phyloP scores from a whole-genome alignment of 495 filamentous ascomycete genomes.

The Podospora fimiseda region DNA sequence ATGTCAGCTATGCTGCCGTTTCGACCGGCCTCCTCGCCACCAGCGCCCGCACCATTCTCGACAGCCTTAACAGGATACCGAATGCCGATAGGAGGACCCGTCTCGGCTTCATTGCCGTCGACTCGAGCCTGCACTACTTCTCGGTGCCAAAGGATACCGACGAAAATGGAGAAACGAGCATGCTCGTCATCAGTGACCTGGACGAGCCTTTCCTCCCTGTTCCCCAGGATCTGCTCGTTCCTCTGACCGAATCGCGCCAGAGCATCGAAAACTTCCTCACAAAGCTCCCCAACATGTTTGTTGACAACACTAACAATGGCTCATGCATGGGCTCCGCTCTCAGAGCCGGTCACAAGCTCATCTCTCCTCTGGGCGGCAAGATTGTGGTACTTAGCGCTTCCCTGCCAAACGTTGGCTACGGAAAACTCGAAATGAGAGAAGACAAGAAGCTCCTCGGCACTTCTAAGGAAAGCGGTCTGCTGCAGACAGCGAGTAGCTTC shows the following conservation, averaged over 20 bases:
- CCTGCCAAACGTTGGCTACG: constrained; percentile 83
- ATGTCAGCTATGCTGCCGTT: constrained; percentile 90
- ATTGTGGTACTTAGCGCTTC: constrained; percentile 83
- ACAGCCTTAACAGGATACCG: constrained; percentile 93
- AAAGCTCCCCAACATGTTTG: constrained; percentile 94
- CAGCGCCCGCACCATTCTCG: constrained; percentile 85
- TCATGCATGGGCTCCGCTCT: constrained; percentile 93
- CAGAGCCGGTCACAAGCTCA: constrained; percentile 89
- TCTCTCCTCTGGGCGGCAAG: constrained; percentile 89
- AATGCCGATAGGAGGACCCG: constrained; percentile 91
- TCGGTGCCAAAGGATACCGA: constrained; percentile 81
- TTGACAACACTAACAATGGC: constrained; percentile 75
- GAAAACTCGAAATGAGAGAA: constrained; percentile 88
- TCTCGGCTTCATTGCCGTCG: constrained; percentile 91
- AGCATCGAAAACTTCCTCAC: constrained; percentile 87
- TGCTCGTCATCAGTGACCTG: constrained; percentile 93
- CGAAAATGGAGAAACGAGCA: constrained; percentile 72
- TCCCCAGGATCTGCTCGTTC: constrained; percentile 87
- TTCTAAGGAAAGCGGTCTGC: constrained; percentile 75
- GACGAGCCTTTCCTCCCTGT: constrained; percentile 97
- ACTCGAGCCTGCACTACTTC: constrained; percentile 94
- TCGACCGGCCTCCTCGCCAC: constrained; percentile 92
- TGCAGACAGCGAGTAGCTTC: constrained; percentile 90
- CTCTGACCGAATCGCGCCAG: constrained; percentile 77
- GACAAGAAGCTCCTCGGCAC: constrained; percentile 96